phyloP scores from a whole-genome alignment of 2,329 filamentous ascomycete species.

The Cytospora piceicola region DNA sequence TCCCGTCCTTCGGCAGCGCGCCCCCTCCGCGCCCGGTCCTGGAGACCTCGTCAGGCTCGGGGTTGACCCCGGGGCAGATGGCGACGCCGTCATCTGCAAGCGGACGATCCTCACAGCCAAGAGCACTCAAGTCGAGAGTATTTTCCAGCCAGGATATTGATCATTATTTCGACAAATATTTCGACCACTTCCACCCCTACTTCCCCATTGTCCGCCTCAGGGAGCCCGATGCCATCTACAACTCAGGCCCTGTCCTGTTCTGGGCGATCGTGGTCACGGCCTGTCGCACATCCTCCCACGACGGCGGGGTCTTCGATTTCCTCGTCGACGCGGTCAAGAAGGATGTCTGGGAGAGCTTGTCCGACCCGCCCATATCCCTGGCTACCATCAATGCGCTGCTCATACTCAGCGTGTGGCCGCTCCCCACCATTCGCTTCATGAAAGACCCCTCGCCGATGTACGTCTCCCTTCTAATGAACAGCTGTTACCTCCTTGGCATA shows the following conservation, averaged over 20 bases:
- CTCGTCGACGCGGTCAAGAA: constrained; percentile 51
- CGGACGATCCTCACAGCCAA: constrained; percentile 42
- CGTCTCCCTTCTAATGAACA: constrained; percentile 51
- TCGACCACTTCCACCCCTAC: constrained; percentile 57
- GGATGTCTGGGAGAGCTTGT: constrained; percentile 51
- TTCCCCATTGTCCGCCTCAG: constrained; percentile 54
- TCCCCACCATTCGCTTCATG: constrained; percentile 55
- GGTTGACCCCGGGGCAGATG: constrained; percentile 36
- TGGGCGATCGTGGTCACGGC: constrained; percentile 59
- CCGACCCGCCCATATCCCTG: constrained; percentile 48
- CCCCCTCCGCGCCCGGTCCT: constrained; percentile 27
- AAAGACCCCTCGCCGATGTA: constrained; percentile 55
- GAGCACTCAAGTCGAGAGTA: constrained; percentile 51
- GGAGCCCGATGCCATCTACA: constrained; percentile 56
- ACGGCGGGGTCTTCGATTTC: constrained; percentile 47
- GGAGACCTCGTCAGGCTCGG: constrained; percentile 17
- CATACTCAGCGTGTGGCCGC: constrained; percentile 55
- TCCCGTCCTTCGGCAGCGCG: constrained; percentile 33
- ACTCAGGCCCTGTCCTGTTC: constrained; percentile 53
- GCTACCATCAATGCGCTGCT: constrained; percentile 57
- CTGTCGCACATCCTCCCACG: constrained; percentile 53
- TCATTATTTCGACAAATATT: constrained; percentile 60
- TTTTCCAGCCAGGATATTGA: constrained; percentile 58
- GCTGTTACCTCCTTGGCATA: constrained; percentile 53
- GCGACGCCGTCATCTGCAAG: constrained; percentile 37